A percentile compares a stretch with the other conserved stretches of the same genome.
phyloP scores from a whole-genome alignment of 495 filamentous ascomycete species.

The Polyplosphaeria fusca region DNA sequence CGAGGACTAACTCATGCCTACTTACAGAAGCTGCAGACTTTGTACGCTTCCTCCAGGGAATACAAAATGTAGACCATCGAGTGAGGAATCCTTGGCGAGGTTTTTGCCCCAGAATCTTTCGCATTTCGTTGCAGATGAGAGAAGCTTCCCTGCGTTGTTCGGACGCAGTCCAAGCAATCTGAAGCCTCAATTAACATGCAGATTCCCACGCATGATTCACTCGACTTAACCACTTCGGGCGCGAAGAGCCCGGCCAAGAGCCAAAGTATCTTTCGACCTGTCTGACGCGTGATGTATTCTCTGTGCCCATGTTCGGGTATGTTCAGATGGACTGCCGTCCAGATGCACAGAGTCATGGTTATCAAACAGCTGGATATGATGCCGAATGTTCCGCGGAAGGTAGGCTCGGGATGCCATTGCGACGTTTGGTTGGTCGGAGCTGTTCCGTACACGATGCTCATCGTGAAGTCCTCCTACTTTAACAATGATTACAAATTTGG shows the following conservation, averaged over 20 bases:
- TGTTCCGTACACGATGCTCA: slow-evolving; percentile 1
- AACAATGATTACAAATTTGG: neutral
- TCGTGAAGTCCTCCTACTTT: neutral
- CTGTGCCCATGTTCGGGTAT: slow-evolving; percentile 28
- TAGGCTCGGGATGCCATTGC: slow-evolving; percentile 26
- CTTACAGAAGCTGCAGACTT: too few relatives aligned
- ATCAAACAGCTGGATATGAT: slow-evolving; percentile 42
- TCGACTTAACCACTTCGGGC: slow-evolving; percentile 2
- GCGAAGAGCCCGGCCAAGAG: slow-evolving; percentile 34
- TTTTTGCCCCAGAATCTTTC: too few relatives aligned
- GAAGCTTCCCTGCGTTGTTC: slow-evolving; percentile 13
- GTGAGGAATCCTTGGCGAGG: too few relatives aligned
- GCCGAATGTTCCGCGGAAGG: slow-evolving; percentile 40
- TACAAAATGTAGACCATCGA: too few relatives aligned
- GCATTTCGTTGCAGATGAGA: too few relatives aligned
- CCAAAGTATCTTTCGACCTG: slow-evolving; percentile 34
- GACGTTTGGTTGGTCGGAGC: neutral
- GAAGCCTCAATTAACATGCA: neutral
- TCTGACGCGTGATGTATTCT: slow-evolving; percentile 1
- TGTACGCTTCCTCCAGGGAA: too few relatives aligned
- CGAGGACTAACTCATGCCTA: too few relatives aligned
- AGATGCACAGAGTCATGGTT: slow-evolving; percentile 45
- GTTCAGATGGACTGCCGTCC: slow-evolving; percentile 47
- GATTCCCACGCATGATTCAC: neutral
- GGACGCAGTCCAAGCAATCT: slow-evolving; percentile 24